phyloP scores from a whole-genome alignment of 1,284 basidiomycete species.

The Lentinus polychrous region DNA sequence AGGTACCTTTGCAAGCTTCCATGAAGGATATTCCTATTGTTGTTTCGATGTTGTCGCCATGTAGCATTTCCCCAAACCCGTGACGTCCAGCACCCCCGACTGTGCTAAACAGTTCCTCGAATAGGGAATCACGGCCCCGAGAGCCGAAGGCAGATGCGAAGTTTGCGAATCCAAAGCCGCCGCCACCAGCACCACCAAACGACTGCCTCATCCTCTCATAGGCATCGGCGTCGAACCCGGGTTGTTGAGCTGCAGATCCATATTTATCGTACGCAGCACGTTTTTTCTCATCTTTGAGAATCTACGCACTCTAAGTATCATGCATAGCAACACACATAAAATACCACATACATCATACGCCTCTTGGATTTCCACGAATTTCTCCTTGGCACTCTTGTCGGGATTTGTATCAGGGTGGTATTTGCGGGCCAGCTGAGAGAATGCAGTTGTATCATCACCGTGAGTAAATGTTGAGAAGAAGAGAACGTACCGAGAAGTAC shows the following conservation, averaged over 20 bases:
- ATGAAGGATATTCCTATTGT: conserved; percentile 78
- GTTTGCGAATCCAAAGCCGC: conserved; percentile 51
- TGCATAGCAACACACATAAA: conserved; percentile 5
- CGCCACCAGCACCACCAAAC: conserved; percentile 48
- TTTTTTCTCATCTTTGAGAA: conserved; percentile 91
- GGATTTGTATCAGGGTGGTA: conserved; percentile 98
- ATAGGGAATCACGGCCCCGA: conserved; percentile 45
- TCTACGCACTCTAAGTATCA: conserved; percentile 39
- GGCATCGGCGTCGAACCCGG: conserved; percentile 87
- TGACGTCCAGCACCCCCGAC: conserved; percentile 48
- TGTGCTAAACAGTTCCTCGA: conserved; percentile 80
- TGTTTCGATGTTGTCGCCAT: conserved; percentile 85
- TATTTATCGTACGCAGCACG: conserved; percentile 91
- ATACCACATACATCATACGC: conserved; percentile 83
- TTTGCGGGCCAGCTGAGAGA: conserved; percentile 84
- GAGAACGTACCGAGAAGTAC: conserved; percentile 78
- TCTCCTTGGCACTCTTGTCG: conserved; percentile 85
- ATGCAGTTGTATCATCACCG: conserved; percentile 3
- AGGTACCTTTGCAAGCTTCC: conserved; percentile 91
- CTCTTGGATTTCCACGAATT: conserved; percentile 94
- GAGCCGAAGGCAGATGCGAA: conserved; percentile 65
- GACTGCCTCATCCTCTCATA: conserved; percentile 43
- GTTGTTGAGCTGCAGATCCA: conserved; percentile 90
- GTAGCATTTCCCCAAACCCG: conserved; percentile 44
- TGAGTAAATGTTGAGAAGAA: neutral